Evolutionary conservation across 495 filamentous ascomycete species (phyloP), one percentile per base, ranked within the genome.

Genomic region (Aspergillus olivimuriae): DNA sequence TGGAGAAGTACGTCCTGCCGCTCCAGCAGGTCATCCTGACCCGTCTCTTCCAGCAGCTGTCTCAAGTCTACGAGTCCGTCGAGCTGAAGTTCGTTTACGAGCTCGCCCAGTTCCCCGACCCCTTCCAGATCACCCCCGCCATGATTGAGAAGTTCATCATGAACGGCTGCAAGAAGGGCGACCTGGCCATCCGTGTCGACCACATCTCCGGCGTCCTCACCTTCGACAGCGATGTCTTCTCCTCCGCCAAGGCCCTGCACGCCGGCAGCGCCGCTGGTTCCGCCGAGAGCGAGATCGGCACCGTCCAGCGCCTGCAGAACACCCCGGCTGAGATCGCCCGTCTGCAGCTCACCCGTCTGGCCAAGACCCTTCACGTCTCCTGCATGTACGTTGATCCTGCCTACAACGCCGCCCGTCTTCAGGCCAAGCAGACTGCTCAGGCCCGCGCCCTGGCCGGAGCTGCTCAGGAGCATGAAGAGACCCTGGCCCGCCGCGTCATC

Each of bases 71-170:
- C 70, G 94, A 97, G 66, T 95, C 91, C 39, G 91, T 98, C 38
- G 86, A 95, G 66, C 82, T 98, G 34, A 81, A 81, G 50, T 95
- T 95, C 57, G 91, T 98, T 23, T 84, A 95, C 56, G 81, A 88
- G 55, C 83, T 97, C 22, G 92, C 92, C 44, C 80, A 92, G 61
- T 98, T 98, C 75, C 92, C 92, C 21, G 89, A 94, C 54, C 91
- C 92, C 18, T 97, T 94, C 80, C 85, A 95, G 70, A 89, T 97
- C 51, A 84, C 77, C 49, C 83, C 86, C 30, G 82, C 80, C 51
- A 94, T 86, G 48, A 95, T 98, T 46, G 92, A 98, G 72, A 98
- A 98, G 72, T 98, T 98, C 77, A 96, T 98, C 76, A 98, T 98
- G 92, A 98, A 98, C 68, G 92, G 92, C 47, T 96, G 92, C 77